phyloP scores from a whole-genome alignment of 768 basidiomycete species.

The Russula vinacea region DNA sequence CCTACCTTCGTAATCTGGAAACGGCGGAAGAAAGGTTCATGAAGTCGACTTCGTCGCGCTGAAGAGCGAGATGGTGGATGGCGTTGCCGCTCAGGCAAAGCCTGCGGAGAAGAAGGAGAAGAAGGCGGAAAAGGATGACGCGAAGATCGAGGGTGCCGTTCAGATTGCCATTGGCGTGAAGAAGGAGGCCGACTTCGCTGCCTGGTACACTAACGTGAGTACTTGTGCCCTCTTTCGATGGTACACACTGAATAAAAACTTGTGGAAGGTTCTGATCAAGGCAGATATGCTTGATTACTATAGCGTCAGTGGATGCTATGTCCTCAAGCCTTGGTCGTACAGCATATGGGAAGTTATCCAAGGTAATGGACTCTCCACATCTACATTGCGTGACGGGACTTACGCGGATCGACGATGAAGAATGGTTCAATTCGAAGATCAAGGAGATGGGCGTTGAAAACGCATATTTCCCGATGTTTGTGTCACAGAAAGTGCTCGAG shows the following conservation, averaged over 20 bases:
- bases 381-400: background rate
- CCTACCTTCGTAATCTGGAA: constrained; percentile 71
- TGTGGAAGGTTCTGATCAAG: constrained; percentile 83
- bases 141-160: constrained; percentile 82
- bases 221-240: background rate
- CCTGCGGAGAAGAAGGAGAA: constrained; percentile 39
- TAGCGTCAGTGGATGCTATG: constrained; percentile 97
- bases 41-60: constrained; percentile 71
- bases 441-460: constrained; percentile 95
- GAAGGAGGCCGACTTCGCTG: constrained; percentile 92
- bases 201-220: constrained; percentile 89
- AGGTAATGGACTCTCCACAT: constrained; percentile 46
- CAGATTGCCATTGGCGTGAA: constrained; percentile 93
- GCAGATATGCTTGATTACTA: constrained; percentile 99
- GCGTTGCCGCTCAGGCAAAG: constrained; percentile 35
- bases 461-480: constrained; percentile 99
- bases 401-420: constrained; percentile 39
- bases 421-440: constrained; percentile 92
- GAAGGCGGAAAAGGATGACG: constrained; percentile 59
- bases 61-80: constrained; percentile 45
- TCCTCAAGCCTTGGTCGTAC: constrained; percentile 96
- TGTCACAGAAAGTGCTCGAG: constrained; percentile 87
- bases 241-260: constrained; percentile 24
- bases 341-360: constrained; percentile 97
- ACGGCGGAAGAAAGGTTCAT: constrained; percentile 60